Evolutionary conservation across 129 eudicot species (phyloP).

Genomic region (Erigeron canadensis): DNA sequence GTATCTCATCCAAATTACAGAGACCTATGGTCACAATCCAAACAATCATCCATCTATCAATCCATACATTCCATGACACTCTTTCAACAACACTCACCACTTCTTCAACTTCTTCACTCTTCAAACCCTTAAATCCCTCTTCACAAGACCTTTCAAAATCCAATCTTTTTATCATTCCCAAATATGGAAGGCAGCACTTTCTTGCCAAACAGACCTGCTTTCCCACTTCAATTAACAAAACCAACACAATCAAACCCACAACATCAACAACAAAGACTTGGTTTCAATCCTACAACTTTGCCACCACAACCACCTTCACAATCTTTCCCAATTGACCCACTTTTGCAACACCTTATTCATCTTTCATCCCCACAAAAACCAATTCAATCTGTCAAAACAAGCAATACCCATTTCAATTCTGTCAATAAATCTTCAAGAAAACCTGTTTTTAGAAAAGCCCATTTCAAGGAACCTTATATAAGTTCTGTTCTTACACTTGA

Average conservation of each 20-base stretch:
- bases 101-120: conserved; percentile 6
- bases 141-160: conserved; percentile 10
- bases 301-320: conserved; percentile 56
- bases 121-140: neutral
- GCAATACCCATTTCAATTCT: conserved; percentile 32
- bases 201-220: conserved; percentile 71
- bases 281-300: conserved; percentile 58
- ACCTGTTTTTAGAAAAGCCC: conserved; percentile 7
- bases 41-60: conserved; percentile 17
- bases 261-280: conserved; percentile 22
- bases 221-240: conserved; percentile 68
- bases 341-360: conserved; percentile 63
- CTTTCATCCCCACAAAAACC: conserved; percentile 52
- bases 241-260: conserved; percentile 50
- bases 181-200: conserved; percentile 64
- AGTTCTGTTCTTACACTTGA: conserved; percentile 32
- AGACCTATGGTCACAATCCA: conserved; percentile 38
- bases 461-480: conserved; percentile 29
- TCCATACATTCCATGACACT: conserved; percentile 17
- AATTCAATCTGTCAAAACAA: conserved; percentile 29
- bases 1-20: conserved; percentile 31
- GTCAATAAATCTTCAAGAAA: conserved; percentile 33
- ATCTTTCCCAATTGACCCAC: conserved; percentile 69
- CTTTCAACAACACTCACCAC: conserved; percentile 26
- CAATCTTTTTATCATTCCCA: conserved; percentile 4